These are phyloP conservation scores for Elsinoe necatrix DNA, from an alignment of 2,329 filamentous ascomycete species.

Conservation along the genomic window DNA sequence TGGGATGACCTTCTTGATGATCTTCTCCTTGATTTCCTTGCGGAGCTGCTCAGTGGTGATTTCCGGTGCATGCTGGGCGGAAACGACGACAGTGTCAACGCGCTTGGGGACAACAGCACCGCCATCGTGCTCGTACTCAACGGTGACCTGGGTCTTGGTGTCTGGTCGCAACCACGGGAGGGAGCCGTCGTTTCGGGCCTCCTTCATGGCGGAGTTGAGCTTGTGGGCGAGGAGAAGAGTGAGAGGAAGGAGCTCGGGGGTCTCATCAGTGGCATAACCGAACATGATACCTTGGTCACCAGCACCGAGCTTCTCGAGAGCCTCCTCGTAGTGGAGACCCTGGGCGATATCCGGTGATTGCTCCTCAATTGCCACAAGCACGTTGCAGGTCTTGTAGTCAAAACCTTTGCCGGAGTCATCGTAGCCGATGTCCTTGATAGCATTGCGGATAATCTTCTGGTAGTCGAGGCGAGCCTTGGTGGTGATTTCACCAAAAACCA, in stretches of 20 bases:
- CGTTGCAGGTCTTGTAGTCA: conserved; percentile 99
- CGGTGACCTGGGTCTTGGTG: conserved; percentile 99
- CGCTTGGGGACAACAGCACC: conserved; percentile 86
- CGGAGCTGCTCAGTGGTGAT: conserved; percentile 88
- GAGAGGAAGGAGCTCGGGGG: conserved; percentile 89
- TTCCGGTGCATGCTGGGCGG: conserved; percentile 82
- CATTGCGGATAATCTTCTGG: conserved; percentile 89
- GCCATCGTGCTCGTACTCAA: conserved; percentile 96
- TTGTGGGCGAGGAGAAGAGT: conserved; percentile 92
- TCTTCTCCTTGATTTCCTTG: conserved; percentile 93
- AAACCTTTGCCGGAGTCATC: conserved; percentile 96
- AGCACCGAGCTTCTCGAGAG: conserved; percentile 92
- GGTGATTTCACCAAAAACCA: conserved; percentile 98
- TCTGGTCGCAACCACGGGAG: conserved; percentile 94
- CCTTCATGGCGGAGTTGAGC: conserved; percentile 91
- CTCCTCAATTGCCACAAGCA: conserved; percentile 97
- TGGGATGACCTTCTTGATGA: conserved; percentile 91
- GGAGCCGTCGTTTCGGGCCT: conserved; percentile 75
- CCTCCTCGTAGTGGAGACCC: conserved; percentile 96
- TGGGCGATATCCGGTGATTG: conserved; percentile 98
- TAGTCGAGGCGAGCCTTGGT: conserved; percentile 95
- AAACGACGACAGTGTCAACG: conserved; percentile 95
- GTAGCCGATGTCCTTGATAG: conserved; percentile 98
- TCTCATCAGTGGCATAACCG: conserved; percentile 98
- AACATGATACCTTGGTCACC: conserved; percentile 99